Percentiles rank a stretch among this genome's conserved stretches.
phyloP scores from a whole-genome alignment of 78 protist genomes.

The Trichosphaerium sp. region DNA sequence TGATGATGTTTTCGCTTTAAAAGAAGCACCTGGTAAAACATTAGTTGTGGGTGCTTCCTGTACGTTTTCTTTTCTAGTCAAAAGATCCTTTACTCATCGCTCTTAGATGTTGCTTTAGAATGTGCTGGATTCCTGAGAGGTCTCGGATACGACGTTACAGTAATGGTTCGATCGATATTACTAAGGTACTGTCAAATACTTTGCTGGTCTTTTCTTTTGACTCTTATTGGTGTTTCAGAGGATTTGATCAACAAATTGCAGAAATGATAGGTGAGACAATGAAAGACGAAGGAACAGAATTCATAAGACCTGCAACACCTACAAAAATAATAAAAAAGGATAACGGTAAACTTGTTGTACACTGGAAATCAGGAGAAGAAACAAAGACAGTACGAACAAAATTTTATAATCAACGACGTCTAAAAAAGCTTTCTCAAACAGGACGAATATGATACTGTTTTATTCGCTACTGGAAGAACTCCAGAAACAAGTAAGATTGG shows the following conservation, averaged over 20 bases:
- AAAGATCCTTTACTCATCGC: no score
- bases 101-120: conserved; percentile 86
- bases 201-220: background rate
- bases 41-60: conserved; percentile 78
- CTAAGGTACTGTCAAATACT: background rate
- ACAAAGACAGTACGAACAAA: no score
- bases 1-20: conserved; percentile 81
- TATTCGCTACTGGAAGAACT: conserved; percentile 79
- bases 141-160: conserved; percentile 41
- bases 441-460: conserved; percentile 75
- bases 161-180: conserved; percentile 17
- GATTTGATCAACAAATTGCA: conserved; percentile 82
- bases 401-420: background rate
- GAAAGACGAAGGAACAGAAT: conserved; percentile 46
- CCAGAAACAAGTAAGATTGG: conserved; percentile 35
- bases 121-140: conserved; percentile 87
- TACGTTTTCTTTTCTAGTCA: no score
- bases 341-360: no score
- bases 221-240: conserved; percentile 52
- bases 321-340: conserved; percentile 2
- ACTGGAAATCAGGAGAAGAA: no score
- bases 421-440: background rate
- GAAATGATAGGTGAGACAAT: conserved; percentile 44
- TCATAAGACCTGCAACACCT: conserved; percentile 35
- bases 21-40: conserved; percentile 73